Evolutionary conservation across 768 basidiomycete genomes (phyloP), one percentile per base, ranked within the genome.

Genomic region (Chalciporus chontae): DNA sequence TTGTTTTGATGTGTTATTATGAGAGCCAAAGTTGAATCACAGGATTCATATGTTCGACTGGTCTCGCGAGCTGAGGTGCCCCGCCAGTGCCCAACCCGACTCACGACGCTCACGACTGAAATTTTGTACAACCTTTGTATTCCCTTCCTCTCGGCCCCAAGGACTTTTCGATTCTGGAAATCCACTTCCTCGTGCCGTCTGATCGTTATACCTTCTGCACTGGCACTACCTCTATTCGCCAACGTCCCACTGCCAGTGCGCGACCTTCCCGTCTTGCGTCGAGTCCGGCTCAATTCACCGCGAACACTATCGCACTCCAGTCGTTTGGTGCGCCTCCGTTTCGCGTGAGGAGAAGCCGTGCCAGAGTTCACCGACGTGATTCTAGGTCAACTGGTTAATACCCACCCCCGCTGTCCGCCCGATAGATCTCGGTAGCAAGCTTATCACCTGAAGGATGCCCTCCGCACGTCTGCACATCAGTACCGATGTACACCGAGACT

Each of bases 381-480:
- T 18, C 10, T 38, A 45, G 38, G 23, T 40, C 50, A 41, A 43
- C 44, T 45, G 36, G 44, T 48, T 40, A 43, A 27, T 45, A 46
- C 43, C 31, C 29, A 14, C 19, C 13, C 19, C 24, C 29, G 40
- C 27, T 31, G 24, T 40, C 29, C 7, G 36, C 41, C 43, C 13
- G 19, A 40, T 36, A 44, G 38, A 27, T 21, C 13, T 39, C 37
- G 27, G 36, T 24, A 26, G 26, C 34, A 26, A 21, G 32, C 9
- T 8, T 18, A 40, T 39, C 44, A 14, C 29, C 45, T 45, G 39
- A 42, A 56, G 56, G 39, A 81, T 80, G 77, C 69, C 68, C 57
- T 66, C 77, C 42, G 40, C 53, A 36, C 73, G 70, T 50, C 78
- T 80, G 54, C 72, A 68, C 57, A 73, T 81, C 62, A 73, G 78